Percentiles rank a stretch among this genome's conserved stretches.
Evolutionary conservation across 225 moss, liverwort and hornwort species (phyloP).

Genomic region (Ulota crispa): DNA sequence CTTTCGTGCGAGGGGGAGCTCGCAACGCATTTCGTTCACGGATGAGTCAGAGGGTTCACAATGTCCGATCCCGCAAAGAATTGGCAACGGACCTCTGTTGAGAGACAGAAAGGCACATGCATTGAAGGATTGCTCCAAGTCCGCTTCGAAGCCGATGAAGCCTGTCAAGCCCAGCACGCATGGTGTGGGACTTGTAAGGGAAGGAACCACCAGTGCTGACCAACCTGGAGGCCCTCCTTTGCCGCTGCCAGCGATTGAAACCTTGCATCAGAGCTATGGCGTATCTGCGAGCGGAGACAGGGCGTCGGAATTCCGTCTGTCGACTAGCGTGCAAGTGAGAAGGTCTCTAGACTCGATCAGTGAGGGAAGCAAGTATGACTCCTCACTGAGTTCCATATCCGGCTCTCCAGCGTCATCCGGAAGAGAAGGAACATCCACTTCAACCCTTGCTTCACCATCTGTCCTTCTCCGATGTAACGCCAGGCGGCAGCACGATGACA

Average conservation of each 20-base stretch:
- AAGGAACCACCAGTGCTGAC: constrained; percentile 1
- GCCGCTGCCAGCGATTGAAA: constrained; percentile 28
- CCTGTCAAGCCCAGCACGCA: constrained; percentile 7
- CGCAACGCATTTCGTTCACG: constrained; percentile 27
- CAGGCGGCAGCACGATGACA: constrained; percentile 26
- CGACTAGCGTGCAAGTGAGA: constrained; percentile 14
- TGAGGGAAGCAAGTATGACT: constrained; percentile 24
- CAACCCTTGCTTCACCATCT: constrained; percentile 17
- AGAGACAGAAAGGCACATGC: neutral
- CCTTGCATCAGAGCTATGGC: constrained; percentile 17
- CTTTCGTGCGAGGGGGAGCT: neutral
- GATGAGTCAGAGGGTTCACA: constrained; percentile 7
- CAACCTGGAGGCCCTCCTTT: constrained; percentile 17
- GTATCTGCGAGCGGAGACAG: constrained; percentile 15
- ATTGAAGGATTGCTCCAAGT: neutral
- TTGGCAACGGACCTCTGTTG: neutral
- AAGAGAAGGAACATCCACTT: constrained; percentile 8
- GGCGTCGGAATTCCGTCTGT: constrained; percentile 26
- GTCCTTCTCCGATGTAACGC: constrained; percentile 41
- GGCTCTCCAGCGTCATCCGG: constrained; percentile 21
- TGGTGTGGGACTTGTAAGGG: constrained; percentile 15
- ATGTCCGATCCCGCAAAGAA: constrained; percentile 14
- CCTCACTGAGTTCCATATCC: constrained; percentile 15
- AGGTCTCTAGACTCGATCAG: constrained; percentile 28
- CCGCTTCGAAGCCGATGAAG: neutral